Base-by-base conservation (phyloP, 1,139 yeast species). In the Yamadazyma epiphylla region DNA sequence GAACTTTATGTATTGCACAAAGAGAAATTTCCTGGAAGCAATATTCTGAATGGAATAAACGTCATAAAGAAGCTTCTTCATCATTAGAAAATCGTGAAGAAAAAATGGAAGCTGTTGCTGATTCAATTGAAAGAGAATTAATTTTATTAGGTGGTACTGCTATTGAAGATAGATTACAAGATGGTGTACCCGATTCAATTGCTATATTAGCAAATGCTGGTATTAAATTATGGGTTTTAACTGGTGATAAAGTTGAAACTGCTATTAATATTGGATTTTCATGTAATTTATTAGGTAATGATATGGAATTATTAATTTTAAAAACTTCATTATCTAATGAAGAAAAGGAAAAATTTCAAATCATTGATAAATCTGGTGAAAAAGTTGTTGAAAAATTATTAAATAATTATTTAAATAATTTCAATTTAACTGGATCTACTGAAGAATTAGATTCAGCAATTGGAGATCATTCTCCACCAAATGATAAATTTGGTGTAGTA, bases 241-340 rank as follows among this genome's bases (percentile, higher is more conserved):
- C 98, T 12, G 98, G 98, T 58, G 98, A 91, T 59, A 85, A 89
- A 60, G 94, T 91, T 28, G 98, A 91, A 60, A 91, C 98, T 19
- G 98, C 98, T 7, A 91, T 91, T 51, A 91, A 91, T 52, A 91
- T 91, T 64, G 98, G 98, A 4, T 91, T 87, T 53, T 87, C 96
- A 9, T 91, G 97, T 69, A 91, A 91, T 49, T 65, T 91, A 42
- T 69, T 91, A 40, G 87, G 84, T 40, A 86, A 77, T 45, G 85
- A 80, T 24, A 91, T 91, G 98, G 83, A 86, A 47, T 64, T 91
- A 33, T 60, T 91, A 37, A 87, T 89, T 12, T 71, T 89, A 11
- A 58, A 72, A 35, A 69, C 75, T 4, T 7, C 45, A 14, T 43
- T 60, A 39, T 51, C 38, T 15, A 51, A 17, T 17, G 64, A 60